phyloP scores from a whole-genome alignment of 73 alveolate genomes.

The Paramecium biaurelia region DNA sequence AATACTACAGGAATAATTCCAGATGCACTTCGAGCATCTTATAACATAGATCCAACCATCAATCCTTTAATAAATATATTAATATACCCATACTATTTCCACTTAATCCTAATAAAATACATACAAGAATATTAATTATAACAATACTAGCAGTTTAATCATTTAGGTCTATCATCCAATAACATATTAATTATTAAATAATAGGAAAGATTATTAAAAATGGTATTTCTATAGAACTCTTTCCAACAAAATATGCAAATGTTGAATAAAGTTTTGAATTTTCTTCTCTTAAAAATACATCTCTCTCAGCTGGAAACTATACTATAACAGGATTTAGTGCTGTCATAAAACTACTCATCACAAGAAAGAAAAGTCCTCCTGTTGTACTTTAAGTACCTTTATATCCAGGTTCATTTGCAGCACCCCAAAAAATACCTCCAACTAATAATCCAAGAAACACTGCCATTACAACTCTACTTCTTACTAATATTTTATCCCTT shows the following conservation, averaged over 20 bases:
- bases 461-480: not conserved
- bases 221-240: conserved; percentile 66
- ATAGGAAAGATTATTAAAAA: conserved; percentile 42
- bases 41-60: conserved; percentile 63
- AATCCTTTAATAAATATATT: not conserved
- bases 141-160: conserved; percentile 10
- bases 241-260: conserved; percentile 64
- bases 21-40: conserved; percentile 65
- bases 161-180: conserved; percentile 60
- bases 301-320: conserved; percentile 72
- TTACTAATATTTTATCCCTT: not conserved
- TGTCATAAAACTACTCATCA: conserved; percentile 51
- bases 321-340: conserved; percentile 49
- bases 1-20: conserved; percentile 61
- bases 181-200: conserved; percentile 10
- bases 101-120: conserved; percentile 44
- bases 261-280: conserved; percentile 63
- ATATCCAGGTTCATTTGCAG: not conserved
- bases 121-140: not conserved
- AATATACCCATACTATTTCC: conserved; percentile 64
- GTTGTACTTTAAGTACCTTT: not conserved
- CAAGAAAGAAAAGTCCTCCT: conserved; percentile 63
- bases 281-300: conserved; percentile 73
- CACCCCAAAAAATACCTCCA: conserved; percentile 38
- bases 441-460: conserved; percentile 2